Evolutionary conservation across 1,139 yeast genomes (phyloP).

Genomic region (Taphrina communis): DNA sequence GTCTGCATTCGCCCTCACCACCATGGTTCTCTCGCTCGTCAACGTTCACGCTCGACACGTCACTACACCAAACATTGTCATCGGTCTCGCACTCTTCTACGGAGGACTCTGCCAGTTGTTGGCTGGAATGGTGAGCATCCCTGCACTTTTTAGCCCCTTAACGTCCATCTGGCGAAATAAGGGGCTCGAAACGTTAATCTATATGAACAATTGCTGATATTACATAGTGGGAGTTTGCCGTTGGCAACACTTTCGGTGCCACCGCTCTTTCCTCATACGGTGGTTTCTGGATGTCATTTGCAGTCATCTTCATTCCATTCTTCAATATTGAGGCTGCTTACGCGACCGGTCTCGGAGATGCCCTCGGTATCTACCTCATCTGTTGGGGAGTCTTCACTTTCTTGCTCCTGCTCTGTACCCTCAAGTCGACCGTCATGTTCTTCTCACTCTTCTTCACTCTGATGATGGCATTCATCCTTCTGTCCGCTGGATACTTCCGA

Average conservation of each 20-base stretch:
- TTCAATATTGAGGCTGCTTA: conserved; percentile 74
- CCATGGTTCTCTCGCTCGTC: conserved; percentile 75
- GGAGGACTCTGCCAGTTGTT: conserved; percentile 79
- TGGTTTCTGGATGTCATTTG: conserved; percentile 85
- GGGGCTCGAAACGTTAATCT: too few species aligned
- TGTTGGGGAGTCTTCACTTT: conserved; percentile 85
- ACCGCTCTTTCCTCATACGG: conserved; percentile 81
- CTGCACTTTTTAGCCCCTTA: background rate
- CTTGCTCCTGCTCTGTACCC: conserved; percentile 67
- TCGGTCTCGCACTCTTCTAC: conserved; percentile 81
- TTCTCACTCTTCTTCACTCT: conserved; percentile 69
- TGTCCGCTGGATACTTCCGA: conserved; percentile 65
- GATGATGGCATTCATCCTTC: conserved; percentile 68
- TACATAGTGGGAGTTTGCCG: conserved; percentile 61
- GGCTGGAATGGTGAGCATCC: conserved; percentile 61
- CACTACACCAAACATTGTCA: conserved; percentile 60
- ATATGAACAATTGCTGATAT: background rate
- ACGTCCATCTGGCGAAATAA: too few species aligned
- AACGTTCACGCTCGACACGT: conserved; percentile 69
- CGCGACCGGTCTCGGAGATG: conserved; percentile 56
- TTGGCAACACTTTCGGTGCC: conserved; percentile 89
- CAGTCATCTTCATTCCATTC: conserved; percentile 71
- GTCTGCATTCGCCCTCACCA: conserved; percentile 81
- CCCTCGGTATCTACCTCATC: conserved; percentile 73
- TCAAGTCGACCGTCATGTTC: conserved; percentile 81